Base-by-base conservation (phyloP, 768 basidiomycete species). In the Hericium rajendrae region DNA sequence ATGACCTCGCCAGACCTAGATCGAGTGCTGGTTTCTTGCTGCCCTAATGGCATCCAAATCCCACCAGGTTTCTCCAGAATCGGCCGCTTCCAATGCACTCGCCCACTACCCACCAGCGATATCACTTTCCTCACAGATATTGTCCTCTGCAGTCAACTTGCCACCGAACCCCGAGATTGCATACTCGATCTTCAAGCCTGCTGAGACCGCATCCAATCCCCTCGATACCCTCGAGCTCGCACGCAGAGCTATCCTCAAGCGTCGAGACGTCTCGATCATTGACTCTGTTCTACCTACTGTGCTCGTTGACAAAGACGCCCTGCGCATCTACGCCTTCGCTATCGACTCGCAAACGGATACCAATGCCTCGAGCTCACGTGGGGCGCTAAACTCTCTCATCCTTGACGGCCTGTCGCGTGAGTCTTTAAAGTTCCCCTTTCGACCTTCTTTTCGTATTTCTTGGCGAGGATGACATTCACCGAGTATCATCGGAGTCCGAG, bases 291-390 rank as follows among this genome's bases (percentile, higher is more conserved):
- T 88, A 22, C 71, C 80, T 46, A 75, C 76, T 59, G 76, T 81
- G 26, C 73, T 79, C 60, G 68, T 81, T 50, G 72, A 72, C 38
- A 68, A 74, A 53, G 69, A 71, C 24, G 66, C 73, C 9, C 74
- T 72, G n/a, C 63, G 69, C 24, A 73, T 88, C 55, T 80, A 85
- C 69, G 75, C 81, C n/a, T 89, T 86, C 66, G 68, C 70, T 15
- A 68, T 87, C 28, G 72, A 74, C 16, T 70, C 50, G 56, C 60
- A 15, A 60, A 67, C 38, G 68, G 70, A 46, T 8, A 15, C 12
- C 8, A 20, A 46, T 20, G n/a, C 43, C 43, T 18, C 43, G 22
- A 57, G 68, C 28, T 68, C 70, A 39, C 67, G 71, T 12, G 62
- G 65, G 26, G 51, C 66, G 20, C 67, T 85, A 41, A 64, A 64